Evolutionary conservation across 352 stramenopile species (phyloP), one percentile per base, ranked within the genome.

Genomic region (Phytophthora sp.): DNA sequence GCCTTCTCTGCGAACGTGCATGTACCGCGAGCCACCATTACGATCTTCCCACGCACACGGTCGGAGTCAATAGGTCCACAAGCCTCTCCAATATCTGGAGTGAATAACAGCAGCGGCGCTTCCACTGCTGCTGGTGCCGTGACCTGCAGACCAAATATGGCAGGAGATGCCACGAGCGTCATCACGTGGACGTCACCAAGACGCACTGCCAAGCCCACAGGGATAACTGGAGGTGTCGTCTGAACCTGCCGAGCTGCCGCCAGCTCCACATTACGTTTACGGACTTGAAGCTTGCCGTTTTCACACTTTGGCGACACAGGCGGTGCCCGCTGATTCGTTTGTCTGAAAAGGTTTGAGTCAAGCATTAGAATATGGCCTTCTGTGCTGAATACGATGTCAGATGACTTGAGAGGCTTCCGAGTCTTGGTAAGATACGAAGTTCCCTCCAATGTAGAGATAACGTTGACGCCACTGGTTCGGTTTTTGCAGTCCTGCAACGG

Each of bases 1-100:
- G 86, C 86, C 61, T 96, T 96, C 44, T 86, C 63, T 1, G 82
- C 77, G 52, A 96, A 96, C 18, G 87, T 77, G 46, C 88, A 96
- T 15, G 72, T 72, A 11, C 88, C 88, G 8, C 88, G 72, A 26
- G 70, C 59, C 12, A 91, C 84, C 43, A 96, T 72, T 1, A 95
- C 79, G 8, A 96, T 73, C 18, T 76, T 80, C 0, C 86, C 87
- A 32, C 56, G 44, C 10, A 95, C 65, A 49, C 28, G 67, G 0
- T 72, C 24, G 6, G 62, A 3, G 46, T 76, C 62, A 15, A 72
- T 60, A 4, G 72, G 67, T 0, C 48, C 38, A 31, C 85, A 96
- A 0, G 80, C 84, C 6, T 89, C 66, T 0, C 77, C 68, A 12
- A 89, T 62, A 1, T 70, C 67, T 4, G 76, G 39, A 12, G 53